Base-by-base conservation (phyloP, 106 monocot genomes). In the Apostasia shenzhenica region DNA sequence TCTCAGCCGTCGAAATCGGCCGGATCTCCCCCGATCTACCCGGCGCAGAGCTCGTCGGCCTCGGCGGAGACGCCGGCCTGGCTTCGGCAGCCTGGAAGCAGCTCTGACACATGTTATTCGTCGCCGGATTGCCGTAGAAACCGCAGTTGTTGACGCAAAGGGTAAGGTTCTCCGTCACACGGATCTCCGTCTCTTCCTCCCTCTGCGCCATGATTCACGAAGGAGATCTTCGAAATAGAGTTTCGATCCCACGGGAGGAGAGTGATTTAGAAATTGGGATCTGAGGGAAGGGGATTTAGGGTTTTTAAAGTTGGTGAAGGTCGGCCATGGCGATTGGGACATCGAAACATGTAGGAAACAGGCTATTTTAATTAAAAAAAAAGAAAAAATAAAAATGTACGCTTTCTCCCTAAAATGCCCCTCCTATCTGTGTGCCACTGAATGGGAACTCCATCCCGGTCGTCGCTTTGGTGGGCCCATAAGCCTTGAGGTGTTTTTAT, bases 141-240 rank as follows among this genome's bases (percentile, higher is more conserved):
- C 83, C 87, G 83, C 90, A 86, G 83, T 84, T 91, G 90, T 86
- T 91, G 70, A 72, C 81, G 81, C 90, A 91, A 54, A 90, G 82
- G 55, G 78, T 72, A 0, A 81, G 70, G 49, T 66, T 80, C n/a
- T 76, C 77, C 48, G 69, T 77, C n/a, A 76, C 79, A 37, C 73
- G 75, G 37, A 76, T 54, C 55, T 70, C 81, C 45, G 84, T 73
- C 84, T 83, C 86, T 75, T 78, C 72, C 70, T 83, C 81, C 54
- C 86, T 42, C 79, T 86, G 86, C 45, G 83, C 83, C 79, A 79
- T 79, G 10, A 11, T 11, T 26, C 26, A 26, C 26, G 26, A 26
- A 26, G 26, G 26, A 26, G 26, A 26, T 26, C 26, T 26, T 26
- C 26, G 61, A 61, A 61, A 12, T 45, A 44, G 61, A 2, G 11